Conservation (phyloP, 2,329 filamentous ascomycete species). For the Monilinia fructicola region DNA sequence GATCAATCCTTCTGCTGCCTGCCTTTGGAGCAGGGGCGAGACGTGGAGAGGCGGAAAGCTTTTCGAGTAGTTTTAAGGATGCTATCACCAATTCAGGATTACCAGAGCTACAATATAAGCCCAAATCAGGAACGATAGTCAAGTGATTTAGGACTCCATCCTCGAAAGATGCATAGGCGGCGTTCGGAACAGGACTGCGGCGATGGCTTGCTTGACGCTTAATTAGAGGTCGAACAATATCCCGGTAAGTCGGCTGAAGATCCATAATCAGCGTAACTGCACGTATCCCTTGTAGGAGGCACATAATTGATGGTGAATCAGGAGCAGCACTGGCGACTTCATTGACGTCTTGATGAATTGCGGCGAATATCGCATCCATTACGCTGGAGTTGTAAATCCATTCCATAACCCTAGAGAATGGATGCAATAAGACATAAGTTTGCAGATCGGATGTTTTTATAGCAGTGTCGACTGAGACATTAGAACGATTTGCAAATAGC, state of each 20-base stretch:
- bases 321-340: constrained; percentile 71
- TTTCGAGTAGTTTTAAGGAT: constrained; percentile 80
- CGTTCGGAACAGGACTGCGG: constrained; percentile 64
- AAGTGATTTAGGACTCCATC: constrained; percentile 85
- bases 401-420: constrained; percentile 93
- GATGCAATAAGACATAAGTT: constrained; percentile 82
- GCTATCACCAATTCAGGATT: constrained; percentile 78
- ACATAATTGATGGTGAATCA: constrained; percentile 78
- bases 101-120: constrained; percentile 81
- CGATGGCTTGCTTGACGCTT: constrained; percentile 63
- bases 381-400: constrained; percentile 97
- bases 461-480: constrained; percentile 70
- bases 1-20: constrained; percentile 46
- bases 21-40: constrained; percentile 33
- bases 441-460: constrained; percentile 73
- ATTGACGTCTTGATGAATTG: constrained; percentile 72
- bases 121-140: constrained; percentile 75
- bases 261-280: constrained; percentile 81
- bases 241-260: constrained; percentile 85
- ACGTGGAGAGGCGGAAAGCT: constrained; percentile 79
- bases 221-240: constrained; percentile 79
- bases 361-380: constrained; percentile 72
- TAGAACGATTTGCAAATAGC: constrained; percentile 76
- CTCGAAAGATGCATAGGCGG: constrained; percentile 84
- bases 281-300: constrained; percentile 76